Base-by-base conservation (phyloP, 2,329 filamentous ascomycete genomes). In the Clonostachys sp. region DNA sequence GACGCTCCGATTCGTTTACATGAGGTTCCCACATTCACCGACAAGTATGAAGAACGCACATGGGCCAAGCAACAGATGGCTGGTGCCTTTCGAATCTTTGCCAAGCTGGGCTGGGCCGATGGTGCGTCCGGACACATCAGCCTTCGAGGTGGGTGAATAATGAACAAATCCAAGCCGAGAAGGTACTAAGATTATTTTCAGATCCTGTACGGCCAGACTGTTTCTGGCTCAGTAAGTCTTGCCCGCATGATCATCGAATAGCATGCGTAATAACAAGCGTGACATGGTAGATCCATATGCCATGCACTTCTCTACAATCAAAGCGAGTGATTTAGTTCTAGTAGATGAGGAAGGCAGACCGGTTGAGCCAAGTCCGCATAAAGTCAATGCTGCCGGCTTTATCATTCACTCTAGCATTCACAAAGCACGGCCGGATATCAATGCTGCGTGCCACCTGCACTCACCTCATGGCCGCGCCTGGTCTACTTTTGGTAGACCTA, bases 371-470 rank as follows among this genome's bases (percentile, higher is more conserved):
- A 59, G 57, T 1, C 83, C 84, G 54, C 67, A 75, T 17, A 81
- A 83, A 1, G 78, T 81, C 42, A 89, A 89, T 61, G 76, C 80
- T 4, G 84, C 85, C 0, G 85, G 84, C 0, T 88, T 87, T 57
- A 62, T 85, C 46, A 89, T 89, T 52, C 85, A 45, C 36, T 88
- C 36, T 63, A 83, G 83, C 5, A 71, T 88, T n/a, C 78, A 86
- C 64, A 81, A 80, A 61, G 81, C 81, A 1, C 69, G 84, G 10
- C 78, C 79, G 3, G 77, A 87, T 57, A 79, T 84, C 14, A 73
- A 82, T 53, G 84, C 85, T 3, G 80, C 84, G 10, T 87, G 83
- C 57, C 86, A 89, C 57, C 78, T 78, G 5, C 86, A 89, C 57
- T 79, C 76, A 18, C 72, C 74, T 39, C 72, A 79, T 10, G 86